Base-by-base conservation (phyloP, 2,329 filamentous ascomycete species). In the Verticillium albo-atrum region DNA sequence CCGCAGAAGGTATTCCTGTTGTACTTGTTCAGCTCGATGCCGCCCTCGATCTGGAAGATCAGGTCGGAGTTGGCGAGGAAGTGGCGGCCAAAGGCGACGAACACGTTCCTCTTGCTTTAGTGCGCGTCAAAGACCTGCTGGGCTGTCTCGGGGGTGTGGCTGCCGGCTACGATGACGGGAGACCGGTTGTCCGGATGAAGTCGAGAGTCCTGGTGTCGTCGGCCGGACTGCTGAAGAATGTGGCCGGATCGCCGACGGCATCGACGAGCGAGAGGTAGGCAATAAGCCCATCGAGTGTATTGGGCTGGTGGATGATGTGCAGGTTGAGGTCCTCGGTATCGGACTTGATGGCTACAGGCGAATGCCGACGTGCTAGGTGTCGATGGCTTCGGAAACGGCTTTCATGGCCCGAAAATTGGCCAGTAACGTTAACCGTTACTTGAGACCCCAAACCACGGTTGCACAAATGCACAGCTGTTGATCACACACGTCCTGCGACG, bases 201-300 rank as follows among this genome's bases (percentile, higher is more conserved):
- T 72, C 68, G 4, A 71, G 65, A 0, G 67, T 69, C 54, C 7
- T 14, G 62, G 17, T 54, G 4, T 54, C 61, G 2, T 59, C 57
- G 3, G 15, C 35, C n/a, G 35, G 35, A 4, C n/a, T 37, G 25
- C 53, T 58, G 28, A 56, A 54, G 4, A 64, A 30, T 15, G 54
- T 34, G 17, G 55, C 53, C 20, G 62, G 69, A 35, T 71, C 58
- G 51, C 70, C 58, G 56, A 72, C 62, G 17, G 70, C 61, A 69
- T 80, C 62, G 68, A 79, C 68, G 25, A 73, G 58, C 60, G 77
- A 62, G 55, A 75, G 32, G 58, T 79, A 64, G 57, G 76, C 74
- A 53, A 66, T 67, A 20, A 28, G 25, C 10, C 67, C 66, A 50
- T 69, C 67, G 2, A 61, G 63, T 2, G 64, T 57, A 57, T 68